Evolutionary conservation across 2,329 filamentous ascomycete genomes (phyloP), one percentile per base, ranked within the genome.

Genomic region (Cadophora gregata): DNA sequence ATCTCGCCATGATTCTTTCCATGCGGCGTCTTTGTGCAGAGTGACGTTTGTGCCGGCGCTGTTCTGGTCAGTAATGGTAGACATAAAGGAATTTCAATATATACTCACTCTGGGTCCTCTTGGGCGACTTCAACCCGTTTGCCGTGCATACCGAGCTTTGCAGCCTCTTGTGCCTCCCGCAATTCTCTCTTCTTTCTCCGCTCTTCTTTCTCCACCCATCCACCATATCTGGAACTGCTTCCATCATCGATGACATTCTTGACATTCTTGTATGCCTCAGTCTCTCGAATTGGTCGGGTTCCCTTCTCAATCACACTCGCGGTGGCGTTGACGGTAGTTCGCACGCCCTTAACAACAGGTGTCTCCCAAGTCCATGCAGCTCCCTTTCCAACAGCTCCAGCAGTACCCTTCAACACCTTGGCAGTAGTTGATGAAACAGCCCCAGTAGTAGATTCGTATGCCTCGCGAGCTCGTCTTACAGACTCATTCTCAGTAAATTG

Each of bases 281-380:
- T 98, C 75, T 98, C 90, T 71, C 96, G 89, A 67, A 99, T 92
- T 4, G 96, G 96, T 77, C 94, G 89, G 3, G 96, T 99, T n/a
- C 90, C 93, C 81, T 96, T 97, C 80, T 98, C 96, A 53, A 99
- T 84, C 3, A 90, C 94, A 70, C 91, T 89, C 45, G 93, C 94
- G 1, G 96, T 97, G 27, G 89, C 90, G 75, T 90, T 93, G 66
- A 95, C 94, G 65, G 93, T 93, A 76, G 92, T 91, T 71, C 96
- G 87, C 31, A 97, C 88, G 55, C 93, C 96, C 82, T 97, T 97
- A 73, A 98, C 92, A 10, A 96, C 93, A 4, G 90, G 85, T 0
- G 96, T 97, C 69, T 99, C 93, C 96, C 96, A 99, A 2, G 96
- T 98, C 94, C 94, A 98, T 9, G 91, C 87, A 24, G 96, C 96